Evolutionary conservation across 805 yeast genomes (phyloP).

Genomic region (Starmerella sirachaensis): DNA sequence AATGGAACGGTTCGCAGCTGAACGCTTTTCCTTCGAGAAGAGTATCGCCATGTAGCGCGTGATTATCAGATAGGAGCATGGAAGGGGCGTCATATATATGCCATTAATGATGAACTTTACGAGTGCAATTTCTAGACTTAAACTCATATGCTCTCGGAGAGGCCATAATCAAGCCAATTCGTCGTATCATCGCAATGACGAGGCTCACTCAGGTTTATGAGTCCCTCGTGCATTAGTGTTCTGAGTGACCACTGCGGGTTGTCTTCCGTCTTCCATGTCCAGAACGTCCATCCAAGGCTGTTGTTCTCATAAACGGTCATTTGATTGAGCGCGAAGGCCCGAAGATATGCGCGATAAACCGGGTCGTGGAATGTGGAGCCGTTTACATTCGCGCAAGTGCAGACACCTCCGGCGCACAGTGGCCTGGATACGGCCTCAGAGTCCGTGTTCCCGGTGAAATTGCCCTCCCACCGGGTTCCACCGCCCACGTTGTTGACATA

Average conservation of each 20-base stretch:
- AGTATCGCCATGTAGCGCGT: too few relatives aligned
- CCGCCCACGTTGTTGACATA: conserved; percentile 74
- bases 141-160: conserved; percentile 1
- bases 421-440: conserved; percentile 20
- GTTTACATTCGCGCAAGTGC: conserved; percentile 31
- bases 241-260: conserved; percentile 27
- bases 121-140: too few relatives aligned
- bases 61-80: too few relatives aligned
- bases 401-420: conserved; percentile 17
- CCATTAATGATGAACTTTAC: too few relatives aligned
- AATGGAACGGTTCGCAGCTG: too few relatives aligned
- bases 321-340: conserved; percentile 69
- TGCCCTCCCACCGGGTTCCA: conserved; percentile 67
- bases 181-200: conserved; percentile 1
- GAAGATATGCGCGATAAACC: conserved; percentile 41
- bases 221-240: conserved; percentile 2
- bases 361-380: conserved; percentile 36
- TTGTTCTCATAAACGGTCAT: conserved; percentile 59
- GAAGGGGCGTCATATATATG: too few relatives aligned
- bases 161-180: neutral
- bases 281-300: conserved; percentile 65
- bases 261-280: conserved; percentile 59
- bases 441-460: conserved; percentile 29
- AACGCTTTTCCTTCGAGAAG: too few relatives aligned
- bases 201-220: neutral